A percentile compares a stretch with the other conserved stretches of the same genome.
phyloP scores from a whole-genome alignment of 2,329 filamentous ascomycete species.

The Elsinoe ampelina region DNA sequence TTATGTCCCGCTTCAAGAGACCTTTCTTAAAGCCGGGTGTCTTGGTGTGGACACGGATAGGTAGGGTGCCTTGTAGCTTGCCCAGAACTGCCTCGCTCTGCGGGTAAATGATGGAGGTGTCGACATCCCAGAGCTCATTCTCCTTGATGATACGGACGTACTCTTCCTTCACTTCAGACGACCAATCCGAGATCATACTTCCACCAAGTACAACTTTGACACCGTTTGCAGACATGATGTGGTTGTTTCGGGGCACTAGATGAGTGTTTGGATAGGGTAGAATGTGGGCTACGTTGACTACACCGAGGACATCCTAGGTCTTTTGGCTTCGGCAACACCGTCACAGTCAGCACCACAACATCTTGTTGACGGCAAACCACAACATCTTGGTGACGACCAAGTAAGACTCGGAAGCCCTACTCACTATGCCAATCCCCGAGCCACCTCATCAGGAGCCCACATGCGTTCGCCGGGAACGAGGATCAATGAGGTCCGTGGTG shows the following conservation, averaged over 20 bases:
- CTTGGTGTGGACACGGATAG: constrained; percentile 41
- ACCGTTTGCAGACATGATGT: constrained; percentile 6
- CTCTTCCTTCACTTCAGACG: neutral
- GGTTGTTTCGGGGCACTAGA: neutral
- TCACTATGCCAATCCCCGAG: neutral
- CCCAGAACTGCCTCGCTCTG: constrained; percentile 37
- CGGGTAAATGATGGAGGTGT: constrained; percentile 35
- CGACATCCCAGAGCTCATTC: constrained; percentile 29
- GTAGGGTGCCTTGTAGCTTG: constrained; percentile 29
- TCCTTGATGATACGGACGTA: constrained; percentile 22
- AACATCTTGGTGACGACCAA: too few relatives aligned
- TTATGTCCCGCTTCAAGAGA: constrained; percentile 27
- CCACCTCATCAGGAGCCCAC: neutral
- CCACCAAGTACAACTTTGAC: constrained; percentile 3
- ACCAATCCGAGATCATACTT: constrained; percentile 3
- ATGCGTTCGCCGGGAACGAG: neutral
- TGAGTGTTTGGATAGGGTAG: neutral
- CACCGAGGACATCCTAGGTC: neutral
- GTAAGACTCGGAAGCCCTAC: neutral
- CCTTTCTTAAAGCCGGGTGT: constrained; percentile 31
- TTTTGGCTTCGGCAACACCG: neutral
- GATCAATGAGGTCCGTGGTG: neutral
- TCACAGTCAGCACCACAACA: too few relatives aligned
- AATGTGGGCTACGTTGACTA: neutral
- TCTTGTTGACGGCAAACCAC: too few relatives aligned